A percentile compares a stretch with the other conserved stretches of the same genome.
These are phyloP conservation scores for Phytopythium ostracodes DNA, from an alignment of 352 stramenopile species.

Conservation along the genomic window DNA sequence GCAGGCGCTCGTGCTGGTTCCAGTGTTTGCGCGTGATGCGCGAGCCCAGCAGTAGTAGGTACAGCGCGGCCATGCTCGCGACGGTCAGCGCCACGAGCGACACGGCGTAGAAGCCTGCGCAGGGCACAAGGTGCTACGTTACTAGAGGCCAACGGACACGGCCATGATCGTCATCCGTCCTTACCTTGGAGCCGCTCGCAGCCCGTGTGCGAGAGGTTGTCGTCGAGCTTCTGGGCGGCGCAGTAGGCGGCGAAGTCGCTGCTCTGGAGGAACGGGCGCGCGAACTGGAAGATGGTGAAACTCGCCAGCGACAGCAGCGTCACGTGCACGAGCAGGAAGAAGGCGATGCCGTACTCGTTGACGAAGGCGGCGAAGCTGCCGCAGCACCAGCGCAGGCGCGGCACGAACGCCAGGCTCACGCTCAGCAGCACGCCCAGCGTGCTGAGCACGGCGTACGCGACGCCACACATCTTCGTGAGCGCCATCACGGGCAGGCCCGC, in stretches of 20 bases:
- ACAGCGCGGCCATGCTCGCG: conserved; percentile 30
- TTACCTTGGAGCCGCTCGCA: conserved; percentile 44
- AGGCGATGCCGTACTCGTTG: conserved; percentile 38
- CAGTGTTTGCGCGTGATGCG: conserved; percentile 43
- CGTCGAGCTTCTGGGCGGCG: conserved; percentile 22
- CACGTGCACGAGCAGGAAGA: conserved; percentile 40
- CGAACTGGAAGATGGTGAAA: conserved; percentile 37
- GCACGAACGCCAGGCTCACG: conserved; percentile 36
- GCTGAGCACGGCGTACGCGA: conserved; percentile 30
- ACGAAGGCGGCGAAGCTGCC: conserved; percentile 20
- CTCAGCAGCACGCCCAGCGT: conserved; percentile 33
- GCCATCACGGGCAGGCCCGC: conserved; percentile 39
- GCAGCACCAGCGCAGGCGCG: conserved; percentile 34
- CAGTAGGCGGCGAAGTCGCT: conserved; percentile 28
- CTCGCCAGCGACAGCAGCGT: conserved; percentile 29
- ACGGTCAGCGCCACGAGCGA: conserved; percentile 38
- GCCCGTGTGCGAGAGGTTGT: conserved; percentile 41
- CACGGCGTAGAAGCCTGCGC: conserved; percentile 34
- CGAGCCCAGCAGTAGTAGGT: conserved; percentile 38
- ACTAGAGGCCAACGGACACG: no score
- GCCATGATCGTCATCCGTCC: no score
- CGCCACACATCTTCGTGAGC: conserved; percentile 41
- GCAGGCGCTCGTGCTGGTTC: conserved; percentile 24
- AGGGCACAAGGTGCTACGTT: no score
- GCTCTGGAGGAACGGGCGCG: conserved; percentile 30